Conservation (phyloP, 108 stramenopile species). For the Nitzschia sp. region DNA sequence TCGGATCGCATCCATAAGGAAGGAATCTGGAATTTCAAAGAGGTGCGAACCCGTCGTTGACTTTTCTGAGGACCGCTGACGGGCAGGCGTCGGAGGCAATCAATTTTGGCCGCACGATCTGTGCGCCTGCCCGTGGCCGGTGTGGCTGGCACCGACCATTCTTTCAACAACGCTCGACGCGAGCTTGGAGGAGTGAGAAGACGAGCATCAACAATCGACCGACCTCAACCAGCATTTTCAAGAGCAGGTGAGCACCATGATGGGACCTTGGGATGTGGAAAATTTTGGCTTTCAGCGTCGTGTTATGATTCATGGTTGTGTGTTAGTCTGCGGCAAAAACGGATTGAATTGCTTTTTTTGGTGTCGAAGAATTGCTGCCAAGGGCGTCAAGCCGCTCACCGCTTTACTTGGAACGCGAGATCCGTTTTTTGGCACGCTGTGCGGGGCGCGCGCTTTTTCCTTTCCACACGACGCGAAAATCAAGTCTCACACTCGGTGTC, state of each 20-base stretch:
- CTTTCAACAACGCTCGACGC: neutral
- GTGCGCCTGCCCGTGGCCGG: too few species aligned
- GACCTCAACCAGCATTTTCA: neutral
- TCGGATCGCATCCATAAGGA: neutral
- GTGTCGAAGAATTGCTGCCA: neutral
- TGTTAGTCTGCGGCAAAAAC: neutral
- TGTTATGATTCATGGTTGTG: neutral
- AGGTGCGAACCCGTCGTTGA: neutral
- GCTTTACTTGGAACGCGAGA: conserved; percentile 11
- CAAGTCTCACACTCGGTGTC: neutral
- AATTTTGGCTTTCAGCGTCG: neutral
- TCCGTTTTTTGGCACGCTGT: conserved; percentile 1
- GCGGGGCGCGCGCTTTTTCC: conserved; percentile 4
- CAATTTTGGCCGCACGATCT: conserved; percentile 6
- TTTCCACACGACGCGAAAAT: neutral
- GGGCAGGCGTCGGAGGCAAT: conserved; percentile 1
- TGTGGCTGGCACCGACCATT: too few species aligned
- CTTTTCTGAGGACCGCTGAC: neutral
- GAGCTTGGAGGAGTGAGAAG: neutral
- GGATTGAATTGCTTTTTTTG: neutral
- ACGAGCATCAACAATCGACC: neutral
- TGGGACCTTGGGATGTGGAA: neutral
- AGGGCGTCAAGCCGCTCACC: conserved; percentile 5
- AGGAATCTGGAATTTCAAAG: conserved; percentile 1
- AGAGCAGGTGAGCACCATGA: conserved; percentile 7